Evolutionary conservation across 257 asterid genomes (phyloP).

Genomic region (Verbena officinalis): DNA sequence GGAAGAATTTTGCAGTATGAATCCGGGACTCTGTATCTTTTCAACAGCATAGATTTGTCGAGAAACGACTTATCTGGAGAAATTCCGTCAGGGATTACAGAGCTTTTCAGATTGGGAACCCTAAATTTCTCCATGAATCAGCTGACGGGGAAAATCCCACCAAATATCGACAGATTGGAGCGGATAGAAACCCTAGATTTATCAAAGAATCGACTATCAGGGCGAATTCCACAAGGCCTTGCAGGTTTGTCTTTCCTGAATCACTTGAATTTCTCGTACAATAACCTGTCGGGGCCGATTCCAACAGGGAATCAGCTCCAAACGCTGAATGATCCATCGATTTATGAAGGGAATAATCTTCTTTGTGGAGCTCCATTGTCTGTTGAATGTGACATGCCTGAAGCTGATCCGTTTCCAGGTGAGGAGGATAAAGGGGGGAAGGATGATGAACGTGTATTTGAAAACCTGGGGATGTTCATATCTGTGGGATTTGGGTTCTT

Average conservation of each 20-base stretch:
- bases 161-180: slow-evolving; percentile 24
- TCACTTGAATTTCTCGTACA: slow-evolving; percentile 41
- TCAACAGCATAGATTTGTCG: slow-evolving; percentile 43
- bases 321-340: slow-evolving; percentile 36
- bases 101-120: slow-evolving; percentile 35
- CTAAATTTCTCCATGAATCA: slow-evolving; percentile 43
- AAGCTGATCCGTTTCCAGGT: slow-evolving; percentile 19
- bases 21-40: slow-evolving; percentile 32
- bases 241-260: slow-evolving; percentile 33
- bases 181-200: slow-evolving; percentile 39
- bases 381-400: slow-evolving; percentile 6
- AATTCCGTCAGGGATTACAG: slow-evolving; percentile 33
- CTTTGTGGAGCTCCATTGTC: slow-evolving; percentile 39
- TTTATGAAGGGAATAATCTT: slow-evolving; percentile 34
- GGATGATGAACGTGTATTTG: slow-evolving; percentile 22
- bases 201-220: slow-evolving; percentile 34
- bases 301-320: slow-evolving; percentile 39
- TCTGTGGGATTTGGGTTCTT: slow-evolving; percentile 33
- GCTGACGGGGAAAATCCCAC: slow-evolving; percentile 37
- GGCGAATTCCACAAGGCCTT: slow-evolving; percentile 38
- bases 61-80: slow-evolving; percentile 36
- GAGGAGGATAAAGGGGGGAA: background rate
- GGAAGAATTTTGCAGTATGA: slow-evolving; percentile 36
- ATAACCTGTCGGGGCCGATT: slow-evolving; percentile 44
- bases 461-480: slow-evolving; percentile 30